Evolutionary conservation across 163 green algal species (phyloP).

Genomic region (Chloromonas sp.): DNA sequence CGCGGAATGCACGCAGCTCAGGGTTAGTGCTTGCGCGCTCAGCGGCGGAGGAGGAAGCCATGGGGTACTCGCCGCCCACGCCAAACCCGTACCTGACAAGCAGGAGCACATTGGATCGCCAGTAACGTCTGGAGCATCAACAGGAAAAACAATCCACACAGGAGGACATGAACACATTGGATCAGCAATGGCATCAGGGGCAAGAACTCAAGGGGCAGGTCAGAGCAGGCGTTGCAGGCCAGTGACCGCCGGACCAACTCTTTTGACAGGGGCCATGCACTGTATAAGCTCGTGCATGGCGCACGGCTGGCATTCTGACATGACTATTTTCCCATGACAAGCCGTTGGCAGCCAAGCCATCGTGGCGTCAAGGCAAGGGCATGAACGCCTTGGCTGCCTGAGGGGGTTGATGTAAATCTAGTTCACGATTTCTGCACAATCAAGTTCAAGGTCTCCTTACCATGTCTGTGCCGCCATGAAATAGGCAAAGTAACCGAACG

Average conservation of each 20-base stretch:
- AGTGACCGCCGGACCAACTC: not conserved
- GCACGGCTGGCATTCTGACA: not conserved
- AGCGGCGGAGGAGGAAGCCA: slow-evolving; percentile 59
- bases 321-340: too few relatives aligned
- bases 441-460: not conserved
- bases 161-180: not conserved
- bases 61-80: slow-evolving; percentile 70
- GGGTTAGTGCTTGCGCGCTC: slow-evolving; percentile 48
- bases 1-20: slow-evolving; percentile 46
- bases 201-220: not conserved
- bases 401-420: too few relatives aligned
- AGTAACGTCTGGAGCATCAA: too few relatives aligned
- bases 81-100: slow-evolving; percentile 57
- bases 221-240: too few relatives aligned
- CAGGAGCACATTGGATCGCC: too few relatives aligned
- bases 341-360: too few relatives aligned
- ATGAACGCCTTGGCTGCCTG: too few relatives aligned
- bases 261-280: not conserved
- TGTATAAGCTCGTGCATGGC: not conserved
- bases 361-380: too few relatives aligned
- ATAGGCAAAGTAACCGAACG: slow-evolving; percentile 13
- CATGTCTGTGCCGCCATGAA: not conserved
- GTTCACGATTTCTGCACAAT: too few relatives aligned
- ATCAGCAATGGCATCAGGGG: not conserved
- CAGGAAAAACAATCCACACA: not conserved